Evolutionary conservation across 2,329 filamentous ascomycete species (phyloP).

Genomic region (Hyphodiscus sp.): DNA sequence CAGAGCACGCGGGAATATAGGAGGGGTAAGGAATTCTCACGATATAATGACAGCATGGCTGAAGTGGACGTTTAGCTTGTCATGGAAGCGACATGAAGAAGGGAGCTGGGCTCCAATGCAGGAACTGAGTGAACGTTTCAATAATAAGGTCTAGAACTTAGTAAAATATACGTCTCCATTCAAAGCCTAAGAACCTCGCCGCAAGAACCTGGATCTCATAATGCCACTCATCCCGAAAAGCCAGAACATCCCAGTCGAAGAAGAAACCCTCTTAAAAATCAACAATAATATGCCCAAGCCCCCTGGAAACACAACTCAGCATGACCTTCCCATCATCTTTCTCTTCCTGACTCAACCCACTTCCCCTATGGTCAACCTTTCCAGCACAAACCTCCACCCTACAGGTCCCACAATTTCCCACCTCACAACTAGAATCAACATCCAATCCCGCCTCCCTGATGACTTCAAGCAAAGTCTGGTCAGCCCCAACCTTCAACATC

Average conservation of each 20-base stretch:
- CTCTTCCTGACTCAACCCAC: slow-evolving; percentile 31
- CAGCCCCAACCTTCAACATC: slow-evolving; percentile 37
- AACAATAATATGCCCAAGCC: slow-evolving; percentile 15
- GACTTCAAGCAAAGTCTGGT: slow-evolving; percentile 36
- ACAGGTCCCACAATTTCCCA: slow-evolving; percentile 39
- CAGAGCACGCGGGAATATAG: too few relatives aligned
- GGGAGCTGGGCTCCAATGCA: too few relatives aligned
- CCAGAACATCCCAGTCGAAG: background rate
- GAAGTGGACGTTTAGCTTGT: too few relatives aligned
- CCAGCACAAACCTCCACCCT: slow-evolving; percentile 34
- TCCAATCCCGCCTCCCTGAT: slow-evolving; percentile 35
- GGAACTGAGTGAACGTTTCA: too few relatives aligned
- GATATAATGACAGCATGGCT: too few relatives aligned
- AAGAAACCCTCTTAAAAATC: slow-evolving; percentile 9
- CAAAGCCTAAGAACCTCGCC: too few relatives aligned
- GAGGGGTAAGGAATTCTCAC: too few relatives aligned
- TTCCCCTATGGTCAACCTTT: slow-evolving; percentile 34
- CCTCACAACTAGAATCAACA: slow-evolving; percentile 37
- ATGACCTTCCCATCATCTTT: slow-evolving; percentile 18
- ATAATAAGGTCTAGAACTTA: too few relatives aligned
- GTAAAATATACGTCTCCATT: too few relatives aligned
- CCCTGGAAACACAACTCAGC: slow-evolving; percentile 22
- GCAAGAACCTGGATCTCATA: too few relatives aligned
- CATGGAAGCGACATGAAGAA: too few relatives aligned
- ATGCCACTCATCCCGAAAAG: background rate